A percentile compares a stretch with the other conserved stretches of the same genome.
Conservation (phyloP, 2,329 filamentous ascomycete genomes). For the Paradendryphiella salina region DNA sequence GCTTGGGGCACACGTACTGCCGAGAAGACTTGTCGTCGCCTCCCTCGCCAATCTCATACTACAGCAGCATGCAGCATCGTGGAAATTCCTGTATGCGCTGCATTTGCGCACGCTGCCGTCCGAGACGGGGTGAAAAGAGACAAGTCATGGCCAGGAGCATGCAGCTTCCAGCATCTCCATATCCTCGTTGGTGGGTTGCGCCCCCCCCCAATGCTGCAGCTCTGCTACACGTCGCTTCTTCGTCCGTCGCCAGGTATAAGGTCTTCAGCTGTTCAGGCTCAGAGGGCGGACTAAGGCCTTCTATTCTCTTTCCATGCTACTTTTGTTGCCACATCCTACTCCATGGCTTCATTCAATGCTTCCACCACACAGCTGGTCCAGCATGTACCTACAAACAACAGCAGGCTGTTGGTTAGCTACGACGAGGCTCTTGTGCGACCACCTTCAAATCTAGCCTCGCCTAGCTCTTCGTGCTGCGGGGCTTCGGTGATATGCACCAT, state of each 20-base stretch:
- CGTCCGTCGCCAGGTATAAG: slow-evolving; percentile 11
- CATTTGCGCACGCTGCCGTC: slow-evolving; percentile 11
- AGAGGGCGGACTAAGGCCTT: neutral
- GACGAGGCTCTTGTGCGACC: slow-evolving; percentile 7
- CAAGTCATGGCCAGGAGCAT: slow-evolving; percentile 10
- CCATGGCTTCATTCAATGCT: slow-evolving; percentile 8
- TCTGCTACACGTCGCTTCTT: slow-evolving; percentile 26
- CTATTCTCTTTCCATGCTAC: neutral
- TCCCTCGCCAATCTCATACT: slow-evolving; percentile 18
- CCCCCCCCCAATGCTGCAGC: slow-evolving; percentile 9
- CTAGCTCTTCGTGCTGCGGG: neutral
- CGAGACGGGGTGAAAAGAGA: neutral
- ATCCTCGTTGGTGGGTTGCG: slow-evolving; percentile 9
- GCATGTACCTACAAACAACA: neutral
- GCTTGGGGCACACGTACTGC: neutral
- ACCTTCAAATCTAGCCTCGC: slow-evolving; percentile 3
- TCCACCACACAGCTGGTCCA: slow-evolving; percentile 5
- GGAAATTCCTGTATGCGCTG: slow-evolving; percentile 5
- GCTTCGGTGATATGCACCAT: neutral
- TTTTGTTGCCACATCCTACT: neutral
- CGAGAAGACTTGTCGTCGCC: slow-evolving; percentile 15
- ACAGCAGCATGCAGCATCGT: slow-evolving; percentile 13
- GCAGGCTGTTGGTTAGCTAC: neutral
- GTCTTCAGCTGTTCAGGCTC: neutral
- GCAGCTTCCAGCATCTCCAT: slow-evolving; percentile 21